Evolutionary conservation across 2,329 filamentous ascomycete species (phyloP).

Genomic region (Remersonia thermophila): DNA sequence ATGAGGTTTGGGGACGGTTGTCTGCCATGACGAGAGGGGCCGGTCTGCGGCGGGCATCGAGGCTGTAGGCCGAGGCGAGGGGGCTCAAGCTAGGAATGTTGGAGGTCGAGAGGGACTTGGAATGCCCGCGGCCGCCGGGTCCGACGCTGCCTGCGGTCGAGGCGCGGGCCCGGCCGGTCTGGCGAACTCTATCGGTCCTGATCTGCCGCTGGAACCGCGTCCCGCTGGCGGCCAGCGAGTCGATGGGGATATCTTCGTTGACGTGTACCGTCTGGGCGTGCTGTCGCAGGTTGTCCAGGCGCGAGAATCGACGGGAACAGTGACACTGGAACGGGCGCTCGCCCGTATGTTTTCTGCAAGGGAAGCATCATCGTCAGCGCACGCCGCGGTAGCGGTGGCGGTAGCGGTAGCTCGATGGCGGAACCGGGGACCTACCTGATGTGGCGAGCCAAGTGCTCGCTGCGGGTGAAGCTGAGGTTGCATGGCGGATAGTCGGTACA

Average conservation of each 20-base stretch:
- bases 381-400: conserved; percentile 9
- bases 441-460: conserved; percentile 87
- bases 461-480: conserved; percentile 86
- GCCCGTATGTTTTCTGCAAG: conserved; percentile 78
- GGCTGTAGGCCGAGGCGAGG: conserved; percentile 53
- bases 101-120: conserved; percentile 73
- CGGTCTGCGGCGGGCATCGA: conserved; percentile 59
- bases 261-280: conserved; percentile 97
- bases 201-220: conserved; percentile 89
- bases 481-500: conserved; percentile 93
- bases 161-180: conserved; percentile 61
- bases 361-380: conserved; percentile 15
- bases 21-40: conserved; percentile 77
- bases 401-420: too few species aligned
- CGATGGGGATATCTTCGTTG: conserved; percentile 89
- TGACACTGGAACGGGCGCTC: conserved; percentile 96
- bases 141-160: conserved; percentile 64
- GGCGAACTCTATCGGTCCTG: conserved; percentile 70
- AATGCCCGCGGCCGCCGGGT: conserved; percentile 64
- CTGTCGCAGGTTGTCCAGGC: conserved; percentile 87
- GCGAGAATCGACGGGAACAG: conserved; percentile 83
- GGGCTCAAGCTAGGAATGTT: conserved; percentile 65
- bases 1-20: conserved; percentile 50
- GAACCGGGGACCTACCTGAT: conserved; percentile 76
- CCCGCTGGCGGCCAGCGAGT: conserved; percentile 84